These are phyloP conservation scores for Cryptosporidium canis DNA, from an alignment of 169 alveolate species.

Conservation along the genomic window DNA sequence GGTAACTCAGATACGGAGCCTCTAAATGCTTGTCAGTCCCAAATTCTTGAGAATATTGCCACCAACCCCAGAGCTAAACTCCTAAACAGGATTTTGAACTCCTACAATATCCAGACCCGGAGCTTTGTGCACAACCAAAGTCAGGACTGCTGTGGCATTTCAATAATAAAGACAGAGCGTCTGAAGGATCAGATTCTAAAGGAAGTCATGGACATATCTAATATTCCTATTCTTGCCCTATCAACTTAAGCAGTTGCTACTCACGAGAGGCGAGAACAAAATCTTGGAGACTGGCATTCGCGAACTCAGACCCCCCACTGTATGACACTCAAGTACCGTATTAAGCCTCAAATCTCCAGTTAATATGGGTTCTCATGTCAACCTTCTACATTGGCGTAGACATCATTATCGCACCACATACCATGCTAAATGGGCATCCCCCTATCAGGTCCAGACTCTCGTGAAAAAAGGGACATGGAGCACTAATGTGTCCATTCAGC, in stretches of 20 bases:
- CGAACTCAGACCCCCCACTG: not conserved
- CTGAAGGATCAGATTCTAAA: not conserved
- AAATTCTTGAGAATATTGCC: not conserved
- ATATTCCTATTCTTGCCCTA: constrained; percentile 3
- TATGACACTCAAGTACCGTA: constrained; percentile 21
- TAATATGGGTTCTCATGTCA: constrained; percentile 28
- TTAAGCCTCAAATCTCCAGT: not conserved
- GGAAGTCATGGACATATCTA: not conserved
- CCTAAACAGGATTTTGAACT: not conserved
- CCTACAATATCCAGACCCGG: constrained; percentile 3
- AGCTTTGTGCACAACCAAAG: not conserved
- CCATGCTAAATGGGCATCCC: not conserved
- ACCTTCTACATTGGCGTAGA: not conserved
- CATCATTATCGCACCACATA: constrained; percentile 7
- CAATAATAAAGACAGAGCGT: not conserved
- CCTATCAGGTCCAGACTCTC: not conserved
- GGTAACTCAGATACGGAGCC: not conserved
- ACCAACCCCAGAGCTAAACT: not conserved
- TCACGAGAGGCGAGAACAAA: not conserved
- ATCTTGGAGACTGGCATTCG: not conserved
- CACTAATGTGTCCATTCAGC: not conserved
- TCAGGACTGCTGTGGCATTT: not conserved
- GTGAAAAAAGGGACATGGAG: not conserved
- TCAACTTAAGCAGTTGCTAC: not conserved
- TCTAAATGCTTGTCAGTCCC: not conserved